These are phyloP conservation scores for Malus hybrid DNA, from an alignment of 331 rosid genomes.

Conservation along the genomic window DNA sequence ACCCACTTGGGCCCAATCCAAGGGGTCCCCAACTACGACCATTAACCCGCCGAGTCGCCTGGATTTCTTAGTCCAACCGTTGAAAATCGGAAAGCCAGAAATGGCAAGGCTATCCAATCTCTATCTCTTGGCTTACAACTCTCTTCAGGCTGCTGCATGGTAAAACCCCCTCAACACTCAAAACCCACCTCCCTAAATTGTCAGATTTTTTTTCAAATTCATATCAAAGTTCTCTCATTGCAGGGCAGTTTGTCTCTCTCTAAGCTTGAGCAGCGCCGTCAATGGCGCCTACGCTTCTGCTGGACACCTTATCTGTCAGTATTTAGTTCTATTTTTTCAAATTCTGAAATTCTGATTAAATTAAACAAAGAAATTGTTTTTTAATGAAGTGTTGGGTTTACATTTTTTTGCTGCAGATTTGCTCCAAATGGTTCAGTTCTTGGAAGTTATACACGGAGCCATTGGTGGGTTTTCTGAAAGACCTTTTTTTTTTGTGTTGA, in stretches of 20 bases:
- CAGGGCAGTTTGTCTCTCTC: slow-evolving; percentile 54
- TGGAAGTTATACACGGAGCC: slow-evolving; percentile 88
- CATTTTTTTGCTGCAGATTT: slow-evolving; percentile 37
- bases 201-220: not conserved
- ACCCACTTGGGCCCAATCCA: not conserved
- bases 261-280: slow-evolving; percentile 31
- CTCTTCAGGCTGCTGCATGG: slow-evolving; percentile 73
- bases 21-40: not conserved
- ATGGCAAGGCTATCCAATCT: slow-evolving; percentile 29
- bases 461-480: slow-evolving; percentile 41
- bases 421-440: slow-evolving; percentile 67
- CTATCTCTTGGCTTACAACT: slow-evolving; percentile 67
- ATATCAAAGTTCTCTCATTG: not conserved
- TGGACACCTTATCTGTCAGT: slow-evolving; percentile 57
- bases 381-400: not conserved
- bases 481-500: not conserved
- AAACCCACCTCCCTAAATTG: not conserved
- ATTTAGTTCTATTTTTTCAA: not conserved
- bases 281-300: slow-evolving; percentile 59
- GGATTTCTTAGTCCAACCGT: not conserved
- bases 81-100: not conserved
- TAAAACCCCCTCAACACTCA: not conserved
- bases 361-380: not conserved
- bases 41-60: not conserved
- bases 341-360: not conserved